Percentiles rank a stretch among this genome's conserved stretches.
Evolutionary conservation across 768 basidiomycete species (phyloP).

Genomic region (Cystobasidium tubakii): DNA sequence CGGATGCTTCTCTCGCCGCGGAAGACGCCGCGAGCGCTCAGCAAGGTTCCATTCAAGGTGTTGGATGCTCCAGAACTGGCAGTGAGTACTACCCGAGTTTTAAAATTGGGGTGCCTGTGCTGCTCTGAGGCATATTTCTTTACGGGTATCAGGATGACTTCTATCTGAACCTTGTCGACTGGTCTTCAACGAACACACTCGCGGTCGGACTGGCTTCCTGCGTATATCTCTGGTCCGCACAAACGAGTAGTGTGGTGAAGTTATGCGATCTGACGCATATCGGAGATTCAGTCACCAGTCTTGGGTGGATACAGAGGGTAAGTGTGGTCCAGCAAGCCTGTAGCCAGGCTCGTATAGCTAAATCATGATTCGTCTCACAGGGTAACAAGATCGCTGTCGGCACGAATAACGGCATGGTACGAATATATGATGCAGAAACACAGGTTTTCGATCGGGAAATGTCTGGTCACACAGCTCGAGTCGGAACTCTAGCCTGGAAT

Average conservation of each 20-base stretch:
- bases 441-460: constrained; percentile 73
- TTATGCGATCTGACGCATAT: constrained; percentile 66
- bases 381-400: constrained; percentile 88
- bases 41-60: constrained; percentile 93
- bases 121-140: background rate
- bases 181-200: constrained; percentile 90
- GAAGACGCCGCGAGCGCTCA: constrained; percentile 70
- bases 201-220: constrained; percentile 86
- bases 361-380: constrained; percentile 43
- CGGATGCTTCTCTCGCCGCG: constrained; percentile 76
- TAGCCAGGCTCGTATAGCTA: background rate
- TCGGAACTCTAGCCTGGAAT: constrained; percentile 94
- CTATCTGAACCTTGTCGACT: constrained; percentile 95
- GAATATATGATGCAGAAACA: constrained; percentile 85
- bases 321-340: constrained; percentile 37
- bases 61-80: constrained; percentile 94
- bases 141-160: constrained; percentile 64
- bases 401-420: constrained; percentile 77
- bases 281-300: constrained; percentile 70
- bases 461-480: constrained; percentile 77
- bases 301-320: constrained; percentile 83
- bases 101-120: too few species aligned
- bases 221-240: constrained; percentile 95
- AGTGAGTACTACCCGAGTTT: background rate
- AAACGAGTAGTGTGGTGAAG: constrained; percentile 84